Conservation (phyloP, 2,329 filamentous ascomycete genomes). For the Cytospora chrysosperma region DNA sequence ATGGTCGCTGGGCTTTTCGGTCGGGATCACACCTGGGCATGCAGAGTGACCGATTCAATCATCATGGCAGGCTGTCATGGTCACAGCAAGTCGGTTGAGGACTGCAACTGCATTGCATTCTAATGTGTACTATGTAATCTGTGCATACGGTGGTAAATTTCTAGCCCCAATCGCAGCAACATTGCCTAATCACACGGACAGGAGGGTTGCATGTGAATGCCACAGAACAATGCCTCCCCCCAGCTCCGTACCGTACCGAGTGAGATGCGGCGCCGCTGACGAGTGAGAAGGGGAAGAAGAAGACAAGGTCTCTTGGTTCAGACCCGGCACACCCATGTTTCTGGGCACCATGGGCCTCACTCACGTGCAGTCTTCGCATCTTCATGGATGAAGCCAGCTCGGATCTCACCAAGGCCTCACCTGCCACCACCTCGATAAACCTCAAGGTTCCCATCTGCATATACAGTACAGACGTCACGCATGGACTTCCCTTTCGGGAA, state of each 20-base stretch:
- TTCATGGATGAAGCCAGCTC: background rate
- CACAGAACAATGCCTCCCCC: background rate
- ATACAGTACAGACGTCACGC: constrained; percentile 2
- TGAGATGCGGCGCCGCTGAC: too few relatives aligned
- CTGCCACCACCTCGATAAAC: background rate
- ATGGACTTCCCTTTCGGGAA: constrained; percentile 17
- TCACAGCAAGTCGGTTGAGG: background rate
- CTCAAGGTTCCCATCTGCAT: background rate
- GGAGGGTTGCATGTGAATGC: background rate
- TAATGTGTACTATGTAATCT: background rate
- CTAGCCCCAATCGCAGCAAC: background rate
- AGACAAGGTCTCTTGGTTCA: background rate
- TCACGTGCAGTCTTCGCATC: background rate
- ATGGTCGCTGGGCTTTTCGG: constrained; percentile 5
- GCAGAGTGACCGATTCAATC: background rate
- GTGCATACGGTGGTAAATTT: background rate
- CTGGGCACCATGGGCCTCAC: background rate
- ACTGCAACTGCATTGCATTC: constrained; percentile 2
- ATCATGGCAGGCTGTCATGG: background rate
- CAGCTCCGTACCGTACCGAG: background rate
- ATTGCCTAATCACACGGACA: background rate
- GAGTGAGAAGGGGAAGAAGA: too few relatives aligned
- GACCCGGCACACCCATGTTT: background rate
- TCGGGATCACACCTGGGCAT: constrained; percentile 1
- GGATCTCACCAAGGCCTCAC: background rate